Evolutionary conservation across 2,329 filamentous ascomycete species (phyloP).

Genomic region (Fusarium sp.): DNA sequence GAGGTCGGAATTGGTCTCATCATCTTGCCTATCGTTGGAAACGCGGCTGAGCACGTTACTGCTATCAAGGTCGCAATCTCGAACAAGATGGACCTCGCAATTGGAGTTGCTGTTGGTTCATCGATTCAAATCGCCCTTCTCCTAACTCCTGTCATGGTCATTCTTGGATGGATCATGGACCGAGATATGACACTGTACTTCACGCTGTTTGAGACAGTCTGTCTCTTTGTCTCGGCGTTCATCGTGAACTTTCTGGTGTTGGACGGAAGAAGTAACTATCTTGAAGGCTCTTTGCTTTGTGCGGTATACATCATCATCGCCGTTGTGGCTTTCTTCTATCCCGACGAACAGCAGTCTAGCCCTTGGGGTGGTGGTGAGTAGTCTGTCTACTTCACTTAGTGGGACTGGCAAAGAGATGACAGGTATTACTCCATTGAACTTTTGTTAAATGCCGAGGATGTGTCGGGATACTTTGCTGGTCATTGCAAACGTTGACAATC

Average conservation of each 20-base stretch:
- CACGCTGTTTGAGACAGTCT: slow-evolving; percentile 90
- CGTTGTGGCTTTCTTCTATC: slow-evolving; percentile 78
- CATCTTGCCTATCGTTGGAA: slow-evolving; percentile 80
- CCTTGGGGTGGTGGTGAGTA: slow-evolving; percentile 50
- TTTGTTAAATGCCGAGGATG: too few relatives aligned
- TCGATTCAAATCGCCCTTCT: slow-evolving; percentile 82
- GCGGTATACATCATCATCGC: slow-evolving; percentile 79
- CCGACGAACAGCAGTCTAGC: slow-evolving; percentile 65
- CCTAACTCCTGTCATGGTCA: slow-evolving; percentile 78
- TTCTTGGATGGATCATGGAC: slow-evolving; percentile 78
- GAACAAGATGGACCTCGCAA: slow-evolving; percentile 83
- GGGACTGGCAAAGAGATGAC: too few relatives aligned
- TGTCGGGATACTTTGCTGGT: too few relatives aligned
- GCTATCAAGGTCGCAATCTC: slow-evolving; percentile 79
- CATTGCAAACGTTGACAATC: not conserved
- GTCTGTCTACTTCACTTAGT: not conserved
- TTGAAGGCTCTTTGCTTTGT: slow-evolving; percentile 81
- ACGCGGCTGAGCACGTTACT: slow-evolving; percentile 81
- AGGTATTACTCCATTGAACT: too few relatives aligned
- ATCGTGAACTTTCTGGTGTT: slow-evolving; percentile 91
- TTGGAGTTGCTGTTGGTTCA: slow-evolving; percentile 79
- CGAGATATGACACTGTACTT: slow-evolving; percentile 86
- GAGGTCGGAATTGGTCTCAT: slow-evolving; percentile 81
- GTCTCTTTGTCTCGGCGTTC: slow-evolving; percentile 85
- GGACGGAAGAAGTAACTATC: slow-evolving; percentile 88